These are phyloP conservation scores for Acanthamoeba castellanii DNA, from an alignment of 208 protist species.

Conservation along the genomic window DNA sequence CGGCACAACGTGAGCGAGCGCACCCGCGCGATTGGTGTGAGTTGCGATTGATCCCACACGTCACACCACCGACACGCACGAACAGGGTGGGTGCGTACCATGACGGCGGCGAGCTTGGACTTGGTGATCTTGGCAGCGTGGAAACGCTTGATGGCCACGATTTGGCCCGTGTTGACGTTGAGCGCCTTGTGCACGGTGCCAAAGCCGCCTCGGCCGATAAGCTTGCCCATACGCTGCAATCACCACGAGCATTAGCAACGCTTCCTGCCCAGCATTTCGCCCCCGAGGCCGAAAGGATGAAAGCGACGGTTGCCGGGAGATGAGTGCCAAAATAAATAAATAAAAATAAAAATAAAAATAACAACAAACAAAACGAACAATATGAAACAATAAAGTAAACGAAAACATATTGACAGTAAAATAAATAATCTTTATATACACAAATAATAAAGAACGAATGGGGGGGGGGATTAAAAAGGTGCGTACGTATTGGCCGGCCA, in stretches of 20 bases:
- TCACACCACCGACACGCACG: neutral
- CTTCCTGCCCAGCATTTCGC: too few species aligned
- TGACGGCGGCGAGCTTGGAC: conserved; percentile 79
- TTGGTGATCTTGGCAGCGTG: conserved; percentile 79
- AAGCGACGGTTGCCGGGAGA: neutral
- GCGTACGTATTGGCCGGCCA: conserved; percentile 65
- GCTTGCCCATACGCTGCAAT: conserved; percentile 74
- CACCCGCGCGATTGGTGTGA: too few species aligned
- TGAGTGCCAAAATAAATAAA: neutral
- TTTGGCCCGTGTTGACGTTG: conserved; percentile 85
- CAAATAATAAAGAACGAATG: neutral
- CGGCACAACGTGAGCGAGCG: neutral
- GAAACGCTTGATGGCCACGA: conserved; percentile 91
- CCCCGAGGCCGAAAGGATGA: neutral
- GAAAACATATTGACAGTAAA: neutral
- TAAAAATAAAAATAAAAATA: neutral
- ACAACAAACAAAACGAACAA: neutral
- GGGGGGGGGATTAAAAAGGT: neutral
- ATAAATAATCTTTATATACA: neutral
- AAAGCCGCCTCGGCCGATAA: conserved; percentile 86
- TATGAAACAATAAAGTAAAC: neutral
- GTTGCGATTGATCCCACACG: too few species aligned
- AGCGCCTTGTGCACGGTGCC: conserved; percentile 89
- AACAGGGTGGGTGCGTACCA: neutral
- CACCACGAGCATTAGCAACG: neutral